Percentiles rank a stretch among this genome's conserved stretches.
Conservation (phyloP, 345 rosid species). For the Gossypium longicalyx region DNA sequence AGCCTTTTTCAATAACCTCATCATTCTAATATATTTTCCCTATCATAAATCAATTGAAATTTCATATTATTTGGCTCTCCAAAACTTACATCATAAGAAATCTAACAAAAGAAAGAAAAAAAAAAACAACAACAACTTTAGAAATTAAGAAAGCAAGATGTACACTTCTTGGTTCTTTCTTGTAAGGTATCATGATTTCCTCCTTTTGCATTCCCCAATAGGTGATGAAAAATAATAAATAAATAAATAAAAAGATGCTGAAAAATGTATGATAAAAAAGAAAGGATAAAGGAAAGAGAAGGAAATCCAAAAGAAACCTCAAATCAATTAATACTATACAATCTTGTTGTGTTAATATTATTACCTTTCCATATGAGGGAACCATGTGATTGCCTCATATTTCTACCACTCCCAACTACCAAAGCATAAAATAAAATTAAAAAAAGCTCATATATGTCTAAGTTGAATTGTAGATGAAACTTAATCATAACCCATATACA, state of each 20-base stretch:
- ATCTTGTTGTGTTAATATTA: background rate
- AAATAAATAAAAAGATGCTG: background rate
- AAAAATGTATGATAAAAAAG: background rate
- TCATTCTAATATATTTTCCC: slow-evolving; percentile 15
- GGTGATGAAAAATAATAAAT: background rate
- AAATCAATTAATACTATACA: slow-evolving; percentile 4
- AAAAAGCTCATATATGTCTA: background rate
- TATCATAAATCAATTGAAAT: slow-evolving; percentile 3
- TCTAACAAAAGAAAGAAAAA: background rate
- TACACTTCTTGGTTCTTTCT: background rate
- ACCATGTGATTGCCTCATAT: slow-evolving; percentile 6
- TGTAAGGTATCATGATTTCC: background rate
- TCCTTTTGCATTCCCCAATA: slow-evolving; percentile 2
- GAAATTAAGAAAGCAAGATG: slow-evolving; percentile 19
- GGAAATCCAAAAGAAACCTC: slow-evolving; percentile 2
- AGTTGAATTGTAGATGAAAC: background rate
- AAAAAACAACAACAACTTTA: no score
- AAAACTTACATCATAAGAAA: slow-evolving; percentile 26
- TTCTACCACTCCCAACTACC: slow-evolving; percentile 15
- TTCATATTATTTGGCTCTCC: no score
- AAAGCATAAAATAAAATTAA: background rate
- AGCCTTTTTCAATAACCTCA: slow-evolving; percentile 17
- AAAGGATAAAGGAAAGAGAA: background rate
- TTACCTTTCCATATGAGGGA: background rate
- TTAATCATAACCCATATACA: background rate